Evolutionary conservation across 1,139 yeast genomes (phyloP).

Genomic region (Taphrina flavorubra): DNA sequence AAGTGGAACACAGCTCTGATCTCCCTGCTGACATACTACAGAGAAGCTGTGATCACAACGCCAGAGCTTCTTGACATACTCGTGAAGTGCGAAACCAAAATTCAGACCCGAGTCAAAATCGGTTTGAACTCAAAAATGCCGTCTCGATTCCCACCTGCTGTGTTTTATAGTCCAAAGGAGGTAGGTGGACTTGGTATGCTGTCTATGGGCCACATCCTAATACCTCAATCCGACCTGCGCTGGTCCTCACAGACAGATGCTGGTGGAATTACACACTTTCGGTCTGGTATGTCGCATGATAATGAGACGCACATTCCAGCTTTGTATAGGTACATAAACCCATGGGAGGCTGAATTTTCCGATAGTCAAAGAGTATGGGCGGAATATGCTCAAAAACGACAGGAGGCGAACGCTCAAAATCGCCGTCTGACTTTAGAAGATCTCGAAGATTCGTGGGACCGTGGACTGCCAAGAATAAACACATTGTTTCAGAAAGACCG

Average conservation of each 20-base stretch:
- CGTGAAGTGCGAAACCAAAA: conserved; percentile 89
- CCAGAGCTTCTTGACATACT: conserved; percentile 76
- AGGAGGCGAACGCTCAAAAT: conserved; percentile 84
- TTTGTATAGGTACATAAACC: conserved; percentile 84
- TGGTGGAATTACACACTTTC: conserved; percentile 93
- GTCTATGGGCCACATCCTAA: conserved; percentile 92
- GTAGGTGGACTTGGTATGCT: conserved; percentile 97
- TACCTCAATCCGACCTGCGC: conserved; percentile 87
- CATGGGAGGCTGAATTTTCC: conserved; percentile 95
- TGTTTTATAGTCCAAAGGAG: conserved; percentile 95
- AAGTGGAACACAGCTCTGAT: conserved; percentile 96
- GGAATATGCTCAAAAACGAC: conserved; percentile 87
- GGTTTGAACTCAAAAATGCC: conserved; percentile 99
- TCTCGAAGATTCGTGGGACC: conserved; percentile 90
- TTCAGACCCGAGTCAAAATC: conserved; percentile 91
- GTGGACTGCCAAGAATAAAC: conserved; percentile 95
- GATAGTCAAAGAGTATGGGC: conserved; percentile 99
- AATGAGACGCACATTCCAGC: conserved; percentile 84
- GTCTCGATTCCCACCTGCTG: conserved; percentile 97
- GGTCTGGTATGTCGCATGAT: conserved; percentile 88
- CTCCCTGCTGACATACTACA: conserved; percentile 81
- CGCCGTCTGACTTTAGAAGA: conserved; percentile 90
- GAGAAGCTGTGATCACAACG: conserved; percentile 92
- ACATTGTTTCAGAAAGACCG: conserved; percentile 94
- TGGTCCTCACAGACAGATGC: conserved; percentile 95